These are phyloP conservation scores for Sapria himalayana DNA, from an alignment of 345 rosid genomes.

Conservation along the genomic window DNA sequence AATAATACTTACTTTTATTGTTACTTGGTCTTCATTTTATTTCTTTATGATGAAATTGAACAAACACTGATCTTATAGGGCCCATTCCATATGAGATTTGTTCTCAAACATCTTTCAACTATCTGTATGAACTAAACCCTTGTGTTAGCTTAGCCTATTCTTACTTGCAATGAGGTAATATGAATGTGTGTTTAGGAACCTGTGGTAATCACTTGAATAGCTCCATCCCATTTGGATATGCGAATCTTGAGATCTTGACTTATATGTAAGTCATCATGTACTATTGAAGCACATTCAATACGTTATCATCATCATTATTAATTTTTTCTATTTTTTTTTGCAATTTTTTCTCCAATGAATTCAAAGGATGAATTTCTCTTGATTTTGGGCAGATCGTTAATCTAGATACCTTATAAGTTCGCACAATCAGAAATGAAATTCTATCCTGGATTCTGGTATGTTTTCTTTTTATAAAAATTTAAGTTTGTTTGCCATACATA, in stretches of 20 bases:
- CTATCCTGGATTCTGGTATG: too few relatives aligned
- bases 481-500: conserved; percentile 4
- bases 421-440: too few relatives aligned
- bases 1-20: too few relatives aligned
- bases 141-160: background rate
- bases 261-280: conserved; percentile 36
- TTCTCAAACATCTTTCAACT: conserved; percentile 70
- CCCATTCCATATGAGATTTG: conserved; percentile 70
- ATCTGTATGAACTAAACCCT: conserved; percentile 30
- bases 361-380: conserved; percentile 48
- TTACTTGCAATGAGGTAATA: background rate
- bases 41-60: conserved; percentile 47
- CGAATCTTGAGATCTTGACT: conserved; percentile 59
- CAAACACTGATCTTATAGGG: conserved; percentile 59
- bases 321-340: conserved; percentile 13
- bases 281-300: background rate
- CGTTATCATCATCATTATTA: background rate
- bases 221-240: conserved; percentile 51
- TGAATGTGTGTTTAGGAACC: conserved; percentile 38
- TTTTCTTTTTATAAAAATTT: background rate
- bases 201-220: conserved; percentile 65
- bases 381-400: conserved; percentile 72
- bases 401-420: conserved; percentile 64
- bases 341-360: conserved; percentile 54
- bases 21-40: background rate